Evolutionary conservation across 495 filamentous ascomycete species (phyloP).

Genomic region (Corynascus novoguineensis): DNA sequence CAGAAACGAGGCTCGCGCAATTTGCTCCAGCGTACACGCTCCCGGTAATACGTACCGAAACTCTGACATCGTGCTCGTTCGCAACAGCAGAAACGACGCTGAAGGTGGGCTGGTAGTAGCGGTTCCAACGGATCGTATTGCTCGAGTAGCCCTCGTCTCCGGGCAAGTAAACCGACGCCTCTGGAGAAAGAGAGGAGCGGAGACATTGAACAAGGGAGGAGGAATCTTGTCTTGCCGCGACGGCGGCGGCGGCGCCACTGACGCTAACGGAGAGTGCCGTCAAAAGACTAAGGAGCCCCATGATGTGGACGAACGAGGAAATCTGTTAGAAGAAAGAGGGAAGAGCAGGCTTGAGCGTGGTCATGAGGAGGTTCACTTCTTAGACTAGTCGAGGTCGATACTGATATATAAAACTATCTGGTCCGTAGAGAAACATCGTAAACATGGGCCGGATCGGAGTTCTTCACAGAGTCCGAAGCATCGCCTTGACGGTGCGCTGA

Average conservation of each 20-base stretch:
- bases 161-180: neutral
- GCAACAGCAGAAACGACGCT: neutral
- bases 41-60: neutral
- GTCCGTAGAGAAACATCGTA: too few species aligned
- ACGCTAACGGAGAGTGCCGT: neutral
- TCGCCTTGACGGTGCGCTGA: too few species aligned
- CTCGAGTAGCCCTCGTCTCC: neutral
- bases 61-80: neutral
- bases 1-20: neutral
- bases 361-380: neutral
- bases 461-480: too few species aligned
- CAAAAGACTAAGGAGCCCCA: neutral
- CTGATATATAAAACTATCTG: too few species aligned
- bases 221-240: neutral
- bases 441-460: too few species aligned
- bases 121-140: neutral
- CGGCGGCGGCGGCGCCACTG: neutral
- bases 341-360: neutral
- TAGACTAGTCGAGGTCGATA: too few species aligned
- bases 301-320: neutral
- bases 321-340: neutral
- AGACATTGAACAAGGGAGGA: neutral
- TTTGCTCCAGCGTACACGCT: neutral
- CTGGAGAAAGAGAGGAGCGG: neutral
- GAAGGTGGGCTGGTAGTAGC: neutral